Evolutionary conservation across 164 flowering plant species (phyloP), one percentile per base, ranked within the genome.

Genomic region (Dillenia suffruticosa): DNA sequence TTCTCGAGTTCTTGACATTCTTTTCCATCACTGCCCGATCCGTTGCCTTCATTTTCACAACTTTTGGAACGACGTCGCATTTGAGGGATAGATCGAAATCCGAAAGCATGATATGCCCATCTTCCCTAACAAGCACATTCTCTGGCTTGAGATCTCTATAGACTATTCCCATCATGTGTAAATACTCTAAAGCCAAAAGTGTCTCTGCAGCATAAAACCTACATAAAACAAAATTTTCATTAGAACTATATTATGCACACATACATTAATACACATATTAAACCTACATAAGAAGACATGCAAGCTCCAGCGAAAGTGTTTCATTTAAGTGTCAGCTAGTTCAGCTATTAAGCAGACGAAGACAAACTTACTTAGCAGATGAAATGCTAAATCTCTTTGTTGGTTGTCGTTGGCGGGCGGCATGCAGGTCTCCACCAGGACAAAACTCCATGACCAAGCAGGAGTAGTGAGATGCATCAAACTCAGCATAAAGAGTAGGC

Each of bases 61-160:
- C 81, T 71, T 74, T 78, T 1, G 95, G 95, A 45, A 87, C 87
- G 19, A 86, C 96, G 55, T 88, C 86, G 66, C 90, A 88, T 76
- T 90, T 90, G 67, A 90, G 72, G 5, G 88, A 88, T 17, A 90
- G 93, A 60, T 90, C 97, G 62, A 90, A 90, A 57, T 90, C 97
- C 0, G 97, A 85, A 13, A 90, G 93, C 97, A 90, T 90, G 56
- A 90, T 86, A 57, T 90, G 97, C 2, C 97, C 96, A 52, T 90
- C 97, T 58, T 84, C 91, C 61, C 97, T 61, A 12, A 90, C 79
- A 0, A 90, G 77, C 12, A 90, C 93, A 57, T 90, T 90, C 51
- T 90, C 97, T 0, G 97, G 97, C 77, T 90, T 90, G 8, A 90
- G 73, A 63, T 90, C 97, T 63, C 95, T 73, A 63, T 88, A 90